Evolutionary conservation across 2,329 filamentous ascomycete genomes (phyloP).

Genomic region (Harringtonia aguacate): DNA sequence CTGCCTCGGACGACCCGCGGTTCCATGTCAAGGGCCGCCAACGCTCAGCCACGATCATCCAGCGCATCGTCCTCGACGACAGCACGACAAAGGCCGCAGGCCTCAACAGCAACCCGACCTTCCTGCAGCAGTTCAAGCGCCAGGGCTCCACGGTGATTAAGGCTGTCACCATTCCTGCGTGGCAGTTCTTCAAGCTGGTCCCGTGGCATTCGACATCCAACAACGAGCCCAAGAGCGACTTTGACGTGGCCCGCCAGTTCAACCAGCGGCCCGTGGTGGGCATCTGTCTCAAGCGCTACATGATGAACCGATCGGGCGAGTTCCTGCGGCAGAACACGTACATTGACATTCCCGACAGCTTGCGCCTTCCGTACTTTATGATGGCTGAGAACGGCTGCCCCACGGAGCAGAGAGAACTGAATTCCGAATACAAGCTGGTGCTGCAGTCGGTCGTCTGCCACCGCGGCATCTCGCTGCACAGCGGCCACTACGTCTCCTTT

Average conservation of each 20-base stretch:
- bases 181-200: conserved; percentile 93
- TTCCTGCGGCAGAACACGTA: conserved; percentile 67
- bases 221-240: conserved; percentile 49
- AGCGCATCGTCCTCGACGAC: conserved; percentile 44
- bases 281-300: conserved; percentile 87
- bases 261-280: conserved; percentile 77
- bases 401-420: conserved; percentile 49
- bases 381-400: conserved; percentile 60
- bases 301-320: conserved; percentile 57
- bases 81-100: conserved; percentile 31
- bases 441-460: conserved; percentile 91
- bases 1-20: conserved; percentile 16
- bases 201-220: conserved; percentile 70
- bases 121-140: conserved; percentile 32
- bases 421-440: conserved; percentile 86
- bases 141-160: conserved; percentile 48
- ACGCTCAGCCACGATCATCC: conserved; percentile 50
- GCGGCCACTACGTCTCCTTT: conserved; percentile 85
- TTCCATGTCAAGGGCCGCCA: conserved; percentile 26
- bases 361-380: conserved; percentile 86
- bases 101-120: conserved; percentile 28
- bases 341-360: conserved; percentile 74
- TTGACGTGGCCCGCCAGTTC: conserved; percentile 83
- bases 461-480: conserved; percentile 72
- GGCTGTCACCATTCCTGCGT: conserved; percentile 89